Percentiles rank a stretch among this genome's conserved stretches.
These are phyloP conservation scores for Anisogramma anomala DNA, from an alignment of 2,329 filamentous ascomycete species.

Conservation along the genomic window DNA sequence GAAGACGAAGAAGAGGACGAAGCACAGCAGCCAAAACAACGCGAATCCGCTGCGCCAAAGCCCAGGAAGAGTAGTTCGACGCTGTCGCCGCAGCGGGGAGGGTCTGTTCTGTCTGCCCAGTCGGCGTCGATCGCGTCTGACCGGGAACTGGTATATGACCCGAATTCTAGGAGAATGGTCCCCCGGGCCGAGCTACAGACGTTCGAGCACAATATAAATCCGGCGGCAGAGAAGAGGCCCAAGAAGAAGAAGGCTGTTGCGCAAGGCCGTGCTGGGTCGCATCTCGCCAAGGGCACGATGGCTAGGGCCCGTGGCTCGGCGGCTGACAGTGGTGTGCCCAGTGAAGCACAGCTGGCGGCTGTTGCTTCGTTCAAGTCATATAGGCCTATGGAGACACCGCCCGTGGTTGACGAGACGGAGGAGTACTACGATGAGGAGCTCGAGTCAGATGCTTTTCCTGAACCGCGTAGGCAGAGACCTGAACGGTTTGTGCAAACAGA, in stretches of 20 bases:
- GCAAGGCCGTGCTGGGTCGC: conserved; percentile 30
- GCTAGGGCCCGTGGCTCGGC: conserved; percentile 38
- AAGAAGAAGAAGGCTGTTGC: conserved; percentile 34
- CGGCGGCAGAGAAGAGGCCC: conserved; percentile 28
- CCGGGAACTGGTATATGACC: conserved; percentile 46
- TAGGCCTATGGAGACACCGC: conserved; percentile 17
- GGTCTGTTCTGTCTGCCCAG: conserved; percentile 18
- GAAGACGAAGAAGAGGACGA: no score
- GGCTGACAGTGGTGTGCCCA: conserved; percentile 22
- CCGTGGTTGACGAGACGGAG: conserved; percentile 6
- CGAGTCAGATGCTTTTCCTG: background rate
- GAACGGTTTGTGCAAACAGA: background rate
- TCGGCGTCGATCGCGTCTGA: conserved; percentile 23
- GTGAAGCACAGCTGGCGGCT: conserved; percentile 9
- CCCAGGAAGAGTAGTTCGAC: conserved; percentile 17
- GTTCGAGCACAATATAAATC: conserved; percentile 30
- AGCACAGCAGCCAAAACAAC: no score
- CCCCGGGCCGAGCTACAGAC: conserved; percentile 33
- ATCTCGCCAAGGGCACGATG: conserved; percentile 42
- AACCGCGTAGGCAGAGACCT: conserved; percentile 1
- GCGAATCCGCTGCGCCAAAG: conserved; percentile 1
- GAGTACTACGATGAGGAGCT: conserved; percentile 11
- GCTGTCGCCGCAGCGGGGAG: conserved; percentile 18
- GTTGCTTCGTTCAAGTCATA: conserved; percentile 8
- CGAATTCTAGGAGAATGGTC: conserved; percentile 55